These are phyloP conservation scores for Peronospora farinosa DNA, from an alignment of 352 stramenopile genomes.

Conservation along the genomic window DNA sequence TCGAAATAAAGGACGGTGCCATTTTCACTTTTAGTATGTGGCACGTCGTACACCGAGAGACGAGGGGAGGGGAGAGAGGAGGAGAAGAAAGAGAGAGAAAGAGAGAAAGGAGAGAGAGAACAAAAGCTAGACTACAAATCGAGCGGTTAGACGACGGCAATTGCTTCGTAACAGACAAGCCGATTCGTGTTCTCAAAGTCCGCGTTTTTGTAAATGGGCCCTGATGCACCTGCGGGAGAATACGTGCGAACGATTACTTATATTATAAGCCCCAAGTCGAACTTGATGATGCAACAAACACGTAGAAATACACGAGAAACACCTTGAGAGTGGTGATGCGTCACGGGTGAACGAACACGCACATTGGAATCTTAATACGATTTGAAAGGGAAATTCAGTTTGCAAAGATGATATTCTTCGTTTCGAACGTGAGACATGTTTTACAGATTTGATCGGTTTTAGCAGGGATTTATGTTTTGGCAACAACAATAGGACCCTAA, in stretches of 20 bases:
- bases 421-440: constrained; percentile 3
- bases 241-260: not conserved
- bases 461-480: not conserved
- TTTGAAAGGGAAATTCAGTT: not conserved
- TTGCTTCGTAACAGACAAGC: constrained; percentile 13
- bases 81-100: constrained; percentile 7
- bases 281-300: constrained; percentile 12
- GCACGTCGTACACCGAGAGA: no score
- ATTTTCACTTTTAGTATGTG: constrained; percentile 17
- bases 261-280: constrained; percentile 7
- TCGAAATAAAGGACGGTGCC: constrained; percentile 56
- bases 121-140: constrained; percentile 25
- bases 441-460: not conserved
- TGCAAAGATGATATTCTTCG: not conserved
- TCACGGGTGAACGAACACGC: not conserved
- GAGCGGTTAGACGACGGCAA: constrained; percentile 21
- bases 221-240: constrained; percentile 8
- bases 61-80: constrained; percentile 13
- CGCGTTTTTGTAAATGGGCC: constrained; percentile 11
- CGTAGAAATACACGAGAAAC: constrained; percentile 14
- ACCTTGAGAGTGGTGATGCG: not conserved
- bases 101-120: constrained; percentile 14
- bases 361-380: not conserved
- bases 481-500: not conserved
- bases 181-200: constrained; percentile 7